phyloP scores from a whole-genome alignment of 129 eudicot species.

The Smallanthus sonchifolius region DNA sequence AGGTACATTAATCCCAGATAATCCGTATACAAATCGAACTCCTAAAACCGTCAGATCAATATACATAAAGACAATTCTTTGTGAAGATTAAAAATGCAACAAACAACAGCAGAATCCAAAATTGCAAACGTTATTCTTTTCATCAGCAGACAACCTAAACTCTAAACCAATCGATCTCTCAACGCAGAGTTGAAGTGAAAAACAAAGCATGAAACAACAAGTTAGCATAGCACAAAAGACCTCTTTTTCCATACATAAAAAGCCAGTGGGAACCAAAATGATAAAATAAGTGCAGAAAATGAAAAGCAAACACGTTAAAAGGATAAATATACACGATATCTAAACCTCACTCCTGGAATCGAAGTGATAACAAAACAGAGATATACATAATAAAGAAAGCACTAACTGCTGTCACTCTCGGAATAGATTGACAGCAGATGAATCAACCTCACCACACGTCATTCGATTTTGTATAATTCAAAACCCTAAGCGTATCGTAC shows the following conservation, averaged over 20 bases:
- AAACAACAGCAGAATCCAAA: not conserved
- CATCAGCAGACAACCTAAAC: not conserved
- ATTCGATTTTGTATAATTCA: conserved; percentile 1
- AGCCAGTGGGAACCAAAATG: not conserved
- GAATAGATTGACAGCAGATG: not conserved
- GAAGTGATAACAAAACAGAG: not conserved
- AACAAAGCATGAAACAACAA: not conserved
- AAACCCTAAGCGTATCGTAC: conserved; percentile 12
- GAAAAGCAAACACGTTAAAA: not conserved
- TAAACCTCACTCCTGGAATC: conserved; percentile 9
- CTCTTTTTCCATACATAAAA: not conserved
- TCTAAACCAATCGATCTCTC: not conserved
- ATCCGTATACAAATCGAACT: not conserved
- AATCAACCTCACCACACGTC: not conserved
- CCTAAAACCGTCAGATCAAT: not conserved
- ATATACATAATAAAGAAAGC: not conserved
- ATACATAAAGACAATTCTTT: not conserved
- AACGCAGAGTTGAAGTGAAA: not conserved
- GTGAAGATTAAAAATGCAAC: not conserved
- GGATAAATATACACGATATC: not conserved
- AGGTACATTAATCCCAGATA: not conserved
- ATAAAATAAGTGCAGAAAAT: not conserved
- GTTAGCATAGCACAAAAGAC: not conserved
- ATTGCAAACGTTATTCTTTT: not conserved
- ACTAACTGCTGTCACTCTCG: conserved; percentile 10